These are phyloP conservation scores for Macadamia integrifolia DNA, from an alignment of 164 flowering plant genomes.

Conservation along the genomic window DNA sequence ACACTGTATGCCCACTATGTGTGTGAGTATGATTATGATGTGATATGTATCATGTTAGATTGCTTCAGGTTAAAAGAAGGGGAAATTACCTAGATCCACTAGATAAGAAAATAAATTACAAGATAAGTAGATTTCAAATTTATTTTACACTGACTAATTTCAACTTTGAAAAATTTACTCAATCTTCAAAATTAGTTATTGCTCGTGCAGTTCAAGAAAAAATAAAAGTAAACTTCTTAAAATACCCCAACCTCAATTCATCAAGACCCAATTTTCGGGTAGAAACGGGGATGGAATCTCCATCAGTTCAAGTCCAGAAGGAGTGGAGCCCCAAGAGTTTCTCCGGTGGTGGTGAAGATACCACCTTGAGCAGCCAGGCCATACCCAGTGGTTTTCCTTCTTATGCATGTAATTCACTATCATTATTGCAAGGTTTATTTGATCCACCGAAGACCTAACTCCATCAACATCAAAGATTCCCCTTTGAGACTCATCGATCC, in stretches of 20 bases:
- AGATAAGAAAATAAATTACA: conserved; percentile 10
- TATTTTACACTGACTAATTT: too few species aligned
- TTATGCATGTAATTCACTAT: conserved; percentile 28
- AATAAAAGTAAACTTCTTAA: too few species aligned
- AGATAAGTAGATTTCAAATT: too few species aligned
- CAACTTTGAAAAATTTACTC: too few species aligned
- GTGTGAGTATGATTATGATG: too few species aligned
- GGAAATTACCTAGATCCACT: background rate
- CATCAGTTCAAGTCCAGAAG: conserved; percentile 14
- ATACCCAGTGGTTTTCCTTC: conserved; percentile 21
- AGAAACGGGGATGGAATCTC: conserved; percentile 16
- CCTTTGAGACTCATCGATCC: conserved; percentile 1
- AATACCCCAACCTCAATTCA: conserved; percentile 7
- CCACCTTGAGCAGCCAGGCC: conserved; percentile 20
- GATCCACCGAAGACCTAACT: conserved; percentile 26
- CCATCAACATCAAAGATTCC: conserved; percentile 13
- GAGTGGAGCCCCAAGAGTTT: conserved; percentile 23
- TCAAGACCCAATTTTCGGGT: conserved; percentile 21
- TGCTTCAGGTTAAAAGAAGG: conserved; percentile 21
- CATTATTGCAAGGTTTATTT: conserved; percentile 36
- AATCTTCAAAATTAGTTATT: too few species aligned
- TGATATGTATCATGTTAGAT: too few species aligned
- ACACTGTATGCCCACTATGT: too few species aligned
- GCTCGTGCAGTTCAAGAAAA: too few species aligned
- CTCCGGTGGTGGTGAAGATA: conserved; percentile 17